phyloP scores from a whole-genome alignment of 2,329 filamentous ascomycete genomes.

The Rosellinia necatrix region DNA sequence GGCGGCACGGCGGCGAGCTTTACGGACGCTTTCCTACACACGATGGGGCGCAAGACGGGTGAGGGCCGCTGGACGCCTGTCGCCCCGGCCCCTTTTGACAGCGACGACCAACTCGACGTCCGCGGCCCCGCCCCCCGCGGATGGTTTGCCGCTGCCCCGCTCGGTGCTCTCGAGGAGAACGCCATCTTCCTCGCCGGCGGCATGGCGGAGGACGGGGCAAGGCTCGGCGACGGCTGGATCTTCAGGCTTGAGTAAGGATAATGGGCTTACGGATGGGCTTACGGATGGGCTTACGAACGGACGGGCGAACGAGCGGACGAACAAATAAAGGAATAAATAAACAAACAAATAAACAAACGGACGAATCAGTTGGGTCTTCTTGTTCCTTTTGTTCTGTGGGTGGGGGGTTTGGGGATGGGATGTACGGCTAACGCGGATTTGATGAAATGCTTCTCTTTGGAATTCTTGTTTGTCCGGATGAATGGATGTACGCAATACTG shows the following conservation, averaged over 20 bases:
- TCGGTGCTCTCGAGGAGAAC: conserved; percentile 64
- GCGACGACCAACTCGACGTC: conserved; percentile 52
- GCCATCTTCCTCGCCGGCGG: conserved; percentile 67
- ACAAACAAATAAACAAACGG: too few species aligned
- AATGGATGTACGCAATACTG: not conserved
- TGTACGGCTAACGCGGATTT: not conserved
- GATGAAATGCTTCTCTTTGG: not conserved
- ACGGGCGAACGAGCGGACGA: not conserved
- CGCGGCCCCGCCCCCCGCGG: conserved; percentile 58
- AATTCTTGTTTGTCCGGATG: not conserved
- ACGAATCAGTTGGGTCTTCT: too few species aligned
- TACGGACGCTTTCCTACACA: conserved; percentile 58
- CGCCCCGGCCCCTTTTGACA: conserved; percentile 53
- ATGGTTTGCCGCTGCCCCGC: conserved; percentile 60
- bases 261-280: not conserved
- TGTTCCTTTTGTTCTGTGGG: not conserved
- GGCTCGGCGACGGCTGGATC: conserved; percentile 68
- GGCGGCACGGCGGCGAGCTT: conserved; percentile 60
- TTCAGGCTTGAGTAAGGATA: conserved; percentile 53
- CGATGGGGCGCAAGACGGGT: conserved; percentile 56
- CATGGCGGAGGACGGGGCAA: conserved; percentile 53
- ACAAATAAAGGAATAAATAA: too few species aligned
- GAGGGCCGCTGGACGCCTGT: conserved; percentile 65
- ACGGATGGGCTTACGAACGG: too few species aligned
- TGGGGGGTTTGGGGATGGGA: not conserved